phyloP scores from a whole-genome alignment of 495 filamentous ascomycete genomes.

The Aspergillus ostianus region DNA sequence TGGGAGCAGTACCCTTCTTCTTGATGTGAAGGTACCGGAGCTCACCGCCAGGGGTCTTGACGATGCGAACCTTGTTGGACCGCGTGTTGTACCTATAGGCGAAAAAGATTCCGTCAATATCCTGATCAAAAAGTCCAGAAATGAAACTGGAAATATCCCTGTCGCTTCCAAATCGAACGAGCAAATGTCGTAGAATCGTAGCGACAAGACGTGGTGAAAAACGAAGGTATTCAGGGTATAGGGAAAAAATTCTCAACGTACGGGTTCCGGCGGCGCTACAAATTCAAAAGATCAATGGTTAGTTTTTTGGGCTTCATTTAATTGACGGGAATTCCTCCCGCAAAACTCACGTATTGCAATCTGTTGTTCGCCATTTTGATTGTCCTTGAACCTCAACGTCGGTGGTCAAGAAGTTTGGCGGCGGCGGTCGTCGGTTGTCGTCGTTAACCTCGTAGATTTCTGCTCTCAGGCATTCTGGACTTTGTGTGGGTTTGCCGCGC shows the following conservation, averaged over 20 bases:
- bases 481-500: slow-evolving; percentile 54
- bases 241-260: slow-evolving; percentile 55
- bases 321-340: slow-evolving; percentile 1
- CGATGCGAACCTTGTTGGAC: slow-evolving; percentile 92
- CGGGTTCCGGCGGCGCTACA: slow-evolving; percentile 83
- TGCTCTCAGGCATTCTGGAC: slow-evolving; percentile 31
- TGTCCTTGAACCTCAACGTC: slow-evolving; percentile 44
- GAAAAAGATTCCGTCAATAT: slow-evolving; percentile 37
- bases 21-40: slow-evolving; percentile 97
- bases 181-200: slow-evolving; percentile 13
- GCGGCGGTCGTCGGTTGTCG: slow-evolving; percentile 58
- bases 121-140: slow-evolving; percentile 19
- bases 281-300: slow-evolving; percentile 17
- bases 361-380: slow-evolving; percentile 67
- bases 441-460: slow-evolving; percentile 51
- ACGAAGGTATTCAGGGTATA: slow-evolving; percentile 7
- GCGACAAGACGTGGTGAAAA: slow-evolving; percentile 11
- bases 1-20: slow-evolving; percentile 93
- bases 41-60: slow-evolving; percentile 94
- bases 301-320: slow-evolving; percentile 17
- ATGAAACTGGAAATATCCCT: slow-evolving; percentile 8
- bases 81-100: slow-evolving; percentile 83
- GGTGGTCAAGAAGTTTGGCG: slow-evolving; percentile 43
- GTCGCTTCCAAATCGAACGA: slow-evolving; percentile 5
- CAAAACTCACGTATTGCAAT: slow-evolving; percentile 67